These are phyloP conservation scores for Ordospora pajunii DNA, from an alignment of 371 early-diverging fungal genomes.

Conservation along the genomic window DNA sequence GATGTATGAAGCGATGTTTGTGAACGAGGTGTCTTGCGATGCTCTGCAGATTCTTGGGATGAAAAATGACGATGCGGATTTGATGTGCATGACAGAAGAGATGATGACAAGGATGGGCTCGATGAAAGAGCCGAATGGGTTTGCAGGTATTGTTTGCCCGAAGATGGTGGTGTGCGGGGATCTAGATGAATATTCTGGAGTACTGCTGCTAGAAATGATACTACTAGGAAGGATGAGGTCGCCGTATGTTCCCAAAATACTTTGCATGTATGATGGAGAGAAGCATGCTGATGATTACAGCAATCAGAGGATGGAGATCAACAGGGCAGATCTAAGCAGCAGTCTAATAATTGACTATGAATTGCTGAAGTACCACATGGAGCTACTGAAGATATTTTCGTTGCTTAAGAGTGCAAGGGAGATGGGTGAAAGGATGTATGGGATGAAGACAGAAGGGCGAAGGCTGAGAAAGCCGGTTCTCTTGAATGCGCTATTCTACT, in stretches of 20 bases:
- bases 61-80: neutral
- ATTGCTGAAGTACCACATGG: neutral
- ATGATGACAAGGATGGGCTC: neutral
- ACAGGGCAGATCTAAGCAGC: no score
- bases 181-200: neutral
- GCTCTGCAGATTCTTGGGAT: neutral
- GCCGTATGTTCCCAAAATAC: neutral
- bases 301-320: neutral
- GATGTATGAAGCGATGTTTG: constrained; percentile 32
- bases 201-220: neutral
- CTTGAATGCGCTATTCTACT: neutral
- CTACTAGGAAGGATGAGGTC: neutral
- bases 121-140: neutral
- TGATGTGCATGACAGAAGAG: neutral
- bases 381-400: neutral
- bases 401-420: neutral
- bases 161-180: neutral
- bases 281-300: no score
- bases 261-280: neutral
- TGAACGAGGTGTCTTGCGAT: neutral
- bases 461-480: neutral
- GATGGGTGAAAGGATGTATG: neutral
- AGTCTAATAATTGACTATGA: no score
- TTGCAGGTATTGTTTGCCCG: neutral
- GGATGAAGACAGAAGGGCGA: neutral